These are phyloP conservation scores for Ustulina deusta DNA, from an alignment of 2,329 filamentous ascomycete species.

Conservation along the genomic window DNA sequence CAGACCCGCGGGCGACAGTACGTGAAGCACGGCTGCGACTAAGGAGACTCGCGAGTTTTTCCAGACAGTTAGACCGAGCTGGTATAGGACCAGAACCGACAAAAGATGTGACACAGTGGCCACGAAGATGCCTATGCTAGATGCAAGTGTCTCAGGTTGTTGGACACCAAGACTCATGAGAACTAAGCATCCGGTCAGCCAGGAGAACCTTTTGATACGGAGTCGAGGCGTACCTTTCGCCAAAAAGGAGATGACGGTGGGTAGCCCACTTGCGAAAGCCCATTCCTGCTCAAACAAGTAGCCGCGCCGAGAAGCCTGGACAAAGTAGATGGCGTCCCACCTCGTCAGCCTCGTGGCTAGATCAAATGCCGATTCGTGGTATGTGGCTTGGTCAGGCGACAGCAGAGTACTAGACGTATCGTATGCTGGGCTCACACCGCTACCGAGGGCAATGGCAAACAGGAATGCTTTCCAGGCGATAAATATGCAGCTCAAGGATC, in stretches of 20 bases:
- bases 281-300: slow-evolving; percentile 85
- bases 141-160: slow-evolving; percentile 50
- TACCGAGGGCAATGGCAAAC: slow-evolving; percentile 68
- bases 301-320: slow-evolving; percentile 70
- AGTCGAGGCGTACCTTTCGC: slow-evolving; percentile 48
- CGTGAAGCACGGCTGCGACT: slow-evolving; percentile 77
- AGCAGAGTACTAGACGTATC: slow-evolving; percentile 79
- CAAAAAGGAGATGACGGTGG: slow-evolving; percentile 56
- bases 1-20: slow-evolving; percentile 87
- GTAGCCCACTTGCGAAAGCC: slow-evolving; percentile 75
- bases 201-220: slow-evolving; percentile 5
- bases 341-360: slow-evolving; percentile 71
- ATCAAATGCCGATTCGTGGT: slow-evolving; percentile 49
- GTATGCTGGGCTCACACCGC: slow-evolving; percentile 71
- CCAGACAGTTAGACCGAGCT: slow-evolving; percentile 70
- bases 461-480: slow-evolving; percentile 75
- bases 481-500: slow-evolving; percentile 60
- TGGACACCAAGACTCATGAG: slow-evolving; percentile 47
- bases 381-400: slow-evolving; percentile 56
- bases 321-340: slow-evolving; percentile 87
- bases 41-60: slow-evolving; percentile 69
- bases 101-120: slow-evolving; percentile 81
- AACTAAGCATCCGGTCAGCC: slow-evolving; percentile 36
- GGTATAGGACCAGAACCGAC: slow-evolving; percentile 78
- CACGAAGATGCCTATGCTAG: slow-evolving; percentile 71